phyloP scores from a whole-genome alignment of 169 alveolate species.

The Cryptosporidium ubiquitum region DNA sequence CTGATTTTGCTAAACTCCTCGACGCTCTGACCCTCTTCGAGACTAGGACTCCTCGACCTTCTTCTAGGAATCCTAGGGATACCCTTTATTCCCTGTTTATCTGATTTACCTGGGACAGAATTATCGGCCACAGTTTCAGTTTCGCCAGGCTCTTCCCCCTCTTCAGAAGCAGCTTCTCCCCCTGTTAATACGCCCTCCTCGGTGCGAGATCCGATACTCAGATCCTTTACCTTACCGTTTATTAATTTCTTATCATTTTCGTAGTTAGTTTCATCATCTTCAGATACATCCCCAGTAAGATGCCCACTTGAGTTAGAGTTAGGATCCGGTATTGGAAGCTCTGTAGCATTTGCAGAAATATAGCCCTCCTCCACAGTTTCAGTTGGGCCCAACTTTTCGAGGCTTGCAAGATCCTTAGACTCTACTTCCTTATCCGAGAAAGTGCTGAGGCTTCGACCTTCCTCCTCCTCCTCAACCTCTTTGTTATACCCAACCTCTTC shows the following conservation, averaged over 20 bases:
- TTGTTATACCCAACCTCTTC: slow-evolving; percentile 38
- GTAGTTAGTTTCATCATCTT: slow-evolving; percentile 2
- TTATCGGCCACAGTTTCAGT: neutral
- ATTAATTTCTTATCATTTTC: slow-evolving; percentile 34
- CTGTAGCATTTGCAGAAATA: neutral
- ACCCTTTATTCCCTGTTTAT: slow-evolving; percentile 25
- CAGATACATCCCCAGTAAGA: slow-evolving; percentile 8
- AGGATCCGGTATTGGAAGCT: neutral
- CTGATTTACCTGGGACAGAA: neutral
- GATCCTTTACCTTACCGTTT: slow-evolving; percentile 27
- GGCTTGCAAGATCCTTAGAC: slow-evolving; percentile 41
- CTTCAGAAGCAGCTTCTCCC: slow-evolving; percentile 39
- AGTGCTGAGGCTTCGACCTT: slow-evolving; percentile 64
- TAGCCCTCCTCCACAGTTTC: slow-evolving; percentile 22
- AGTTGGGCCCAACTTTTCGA: slow-evolving; percentile 26
- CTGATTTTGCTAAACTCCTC: slow-evolving; percentile 50
- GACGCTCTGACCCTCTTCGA: slow-evolving; percentile 53
- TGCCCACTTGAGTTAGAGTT: neutral
- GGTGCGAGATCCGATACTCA: slow-evolving; percentile 25
- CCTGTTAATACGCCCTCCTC: slow-evolving; percentile 10
- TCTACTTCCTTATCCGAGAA: slow-evolving; percentile 65
- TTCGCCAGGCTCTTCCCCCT: slow-evolving; percentile 60
- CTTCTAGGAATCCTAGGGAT: slow-evolving; percentile 64
- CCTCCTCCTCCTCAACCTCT: slow-evolving; percentile 70
- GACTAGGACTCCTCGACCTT: slow-evolving; percentile 74